Percentiles rank a stretch among this genome's conserved stretches.
Evolutionary conservation across 805 yeast species (phyloP).

Genomic region (Torulaspora quercuum): DNA sequence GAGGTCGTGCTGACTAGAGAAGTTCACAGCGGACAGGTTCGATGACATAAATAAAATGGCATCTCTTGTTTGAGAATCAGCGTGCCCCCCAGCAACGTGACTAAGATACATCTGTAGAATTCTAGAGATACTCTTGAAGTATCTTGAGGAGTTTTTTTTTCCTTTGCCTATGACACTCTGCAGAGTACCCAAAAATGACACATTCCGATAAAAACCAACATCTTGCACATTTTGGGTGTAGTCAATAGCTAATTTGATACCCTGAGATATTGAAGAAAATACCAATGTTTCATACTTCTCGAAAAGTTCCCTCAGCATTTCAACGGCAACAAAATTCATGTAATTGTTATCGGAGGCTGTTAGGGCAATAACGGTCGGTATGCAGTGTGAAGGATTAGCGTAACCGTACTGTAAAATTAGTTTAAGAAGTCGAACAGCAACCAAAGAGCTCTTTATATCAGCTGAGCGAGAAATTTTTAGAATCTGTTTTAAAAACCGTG

Average conservation of each 20-base stretch:
- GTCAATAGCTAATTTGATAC: slow-evolving; percentile 51
- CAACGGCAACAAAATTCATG: slow-evolving; percentile 48
- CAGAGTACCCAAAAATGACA: slow-evolving; percentile 16
- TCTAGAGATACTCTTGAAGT: slow-evolving; percentile 17
- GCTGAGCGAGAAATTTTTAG: slow-evolving; percentile 48
- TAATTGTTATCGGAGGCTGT: slow-evolving; percentile 48
- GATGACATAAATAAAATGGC: slow-evolving; percentile 22
- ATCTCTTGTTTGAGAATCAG: slow-evolving; percentile 13
- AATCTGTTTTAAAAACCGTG: slow-evolving; percentile 52
- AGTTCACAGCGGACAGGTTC: slow-evolving; percentile 23
- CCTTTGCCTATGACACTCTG: slow-evolving; percentile 20
- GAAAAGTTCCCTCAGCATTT: slow-evolving; percentile 52
- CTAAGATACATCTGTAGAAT: slow-evolving; percentile 15
- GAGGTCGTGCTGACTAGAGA: slow-evolving; percentile 25
- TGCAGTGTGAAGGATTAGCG: slow-evolving; percentile 68
- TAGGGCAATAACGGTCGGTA: slow-evolving; percentile 67
- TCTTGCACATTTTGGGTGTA: slow-evolving; percentile 32
- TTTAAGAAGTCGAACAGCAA: slow-evolving; percentile 54
- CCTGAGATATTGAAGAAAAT: slow-evolving; percentile 61
- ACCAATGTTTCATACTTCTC: slow-evolving; percentile 70
- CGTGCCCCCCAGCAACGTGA: slow-evolving; percentile 11
- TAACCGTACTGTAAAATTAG: slow-evolving; percentile 61
- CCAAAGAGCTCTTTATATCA: slow-evolving; percentile 45
- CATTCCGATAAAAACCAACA: slow-evolving; percentile 12
- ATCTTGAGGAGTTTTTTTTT: slow-evolving; percentile 22